phyloP scores from a whole-genome alignment of 2,329 filamentous ascomycete genomes.

The Coniella lustricola region DNA sequence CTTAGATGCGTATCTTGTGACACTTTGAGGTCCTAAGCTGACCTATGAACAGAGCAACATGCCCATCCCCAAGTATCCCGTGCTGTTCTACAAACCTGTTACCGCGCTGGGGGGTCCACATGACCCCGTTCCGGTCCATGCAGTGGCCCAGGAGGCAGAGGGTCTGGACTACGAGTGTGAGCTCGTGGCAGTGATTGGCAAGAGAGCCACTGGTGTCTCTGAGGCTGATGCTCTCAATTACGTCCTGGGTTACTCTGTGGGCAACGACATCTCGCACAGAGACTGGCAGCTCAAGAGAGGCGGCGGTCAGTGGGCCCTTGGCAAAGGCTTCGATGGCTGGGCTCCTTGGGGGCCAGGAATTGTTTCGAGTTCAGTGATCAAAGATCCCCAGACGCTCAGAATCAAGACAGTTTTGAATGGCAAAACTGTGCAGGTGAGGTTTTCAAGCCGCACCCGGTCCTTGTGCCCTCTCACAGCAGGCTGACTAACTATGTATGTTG shows the following conservation, averaged over 20 bases:
- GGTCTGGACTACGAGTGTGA: constrained; percentile 77
- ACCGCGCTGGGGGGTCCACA: constrained; percentile 59
- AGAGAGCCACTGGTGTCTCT: constrained; percentile 56
- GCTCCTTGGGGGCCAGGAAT: constrained; percentile 68
- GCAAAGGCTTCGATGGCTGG: constrained; percentile 72
- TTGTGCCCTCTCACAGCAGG: constrained; percentile 4
- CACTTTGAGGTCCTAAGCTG: background rate
- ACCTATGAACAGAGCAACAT: constrained; percentile 38
- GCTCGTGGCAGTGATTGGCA: constrained; percentile 66
- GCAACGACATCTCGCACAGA: constrained; percentile 75
- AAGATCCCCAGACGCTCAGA: constrained; percentile 48
- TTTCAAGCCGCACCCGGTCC: background rate
- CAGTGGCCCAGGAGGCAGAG: constrained; percentile 56
- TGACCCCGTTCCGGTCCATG: constrained; percentile 59
- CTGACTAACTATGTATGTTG: background rate
- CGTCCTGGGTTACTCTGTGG: constrained; percentile 67
- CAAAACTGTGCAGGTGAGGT: constrained; percentile 41
- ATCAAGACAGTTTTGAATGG: constrained; percentile 57
- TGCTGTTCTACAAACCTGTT: constrained; percentile 67
- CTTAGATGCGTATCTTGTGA: background rate
- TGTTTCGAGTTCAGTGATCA: constrained; percentile 48
- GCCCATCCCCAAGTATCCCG: constrained; percentile 62
- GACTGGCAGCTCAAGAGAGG: constrained; percentile 67
- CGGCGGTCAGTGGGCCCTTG: constrained; percentile 63
- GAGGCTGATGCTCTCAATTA: constrained; percentile 61